phyloP scores from a whole-genome alignment of 2,329 filamentous ascomycete species.

The Diaporthe sp. region DNA sequence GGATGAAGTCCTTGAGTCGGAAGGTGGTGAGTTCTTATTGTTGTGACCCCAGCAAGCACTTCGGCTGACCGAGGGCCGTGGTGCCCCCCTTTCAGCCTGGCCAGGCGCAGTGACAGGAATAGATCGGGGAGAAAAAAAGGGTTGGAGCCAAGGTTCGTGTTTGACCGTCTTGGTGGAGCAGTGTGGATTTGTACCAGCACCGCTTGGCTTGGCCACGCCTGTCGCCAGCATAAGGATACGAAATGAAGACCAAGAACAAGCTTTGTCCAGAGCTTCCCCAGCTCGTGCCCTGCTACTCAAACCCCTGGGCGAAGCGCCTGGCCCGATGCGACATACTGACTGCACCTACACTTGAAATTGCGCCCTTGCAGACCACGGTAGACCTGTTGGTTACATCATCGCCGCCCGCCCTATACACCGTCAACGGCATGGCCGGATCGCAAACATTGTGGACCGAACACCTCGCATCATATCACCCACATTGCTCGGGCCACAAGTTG shows the following conservation, averaged over 20 bases:
- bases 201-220: not conserved
- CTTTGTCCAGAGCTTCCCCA: not conserved
- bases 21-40: not conserved
- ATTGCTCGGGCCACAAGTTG: not conserved
- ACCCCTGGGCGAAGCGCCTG: not conserved
- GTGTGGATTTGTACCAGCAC: conserved; percentile 12
- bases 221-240: conserved; percentile 9
- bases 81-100: conserved; percentile 2
- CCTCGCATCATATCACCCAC: not conserved
- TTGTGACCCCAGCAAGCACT: not conserved
- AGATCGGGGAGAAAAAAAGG: not conserved
- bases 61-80: not conserved
- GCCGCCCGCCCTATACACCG: not conserved
- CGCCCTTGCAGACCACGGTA: not conserved
- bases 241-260: conserved; percentile 20
- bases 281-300: not conserved
- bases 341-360: no score
- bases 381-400: not conserved
- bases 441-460: not conserved
- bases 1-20: not conserved
- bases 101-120: conserved; percentile 18
- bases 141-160: conserved; percentile 20
- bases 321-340: not conserved
- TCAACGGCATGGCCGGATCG: not conserved
- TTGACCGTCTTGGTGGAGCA: conserved; percentile 19